Percentiles rank a stretch among this genome's conserved stretches.
Evolutionary conservation across 805 yeast species (phyloP).

Genomic region (Metschnikowia dekortorum): DNA sequence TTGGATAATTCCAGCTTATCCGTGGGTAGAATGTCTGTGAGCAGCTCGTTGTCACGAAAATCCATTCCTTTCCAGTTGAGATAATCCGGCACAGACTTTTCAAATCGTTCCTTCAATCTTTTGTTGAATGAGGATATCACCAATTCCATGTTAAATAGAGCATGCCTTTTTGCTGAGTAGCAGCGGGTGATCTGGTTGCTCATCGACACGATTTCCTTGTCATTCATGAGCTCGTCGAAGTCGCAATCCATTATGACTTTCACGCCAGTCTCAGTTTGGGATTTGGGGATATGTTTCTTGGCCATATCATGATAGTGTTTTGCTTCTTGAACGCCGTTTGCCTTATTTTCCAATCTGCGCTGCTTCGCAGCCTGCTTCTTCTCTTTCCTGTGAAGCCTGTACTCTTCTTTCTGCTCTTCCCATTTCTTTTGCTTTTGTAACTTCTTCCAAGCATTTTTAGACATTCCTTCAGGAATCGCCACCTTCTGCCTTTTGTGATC

Average conservation of each 20-base stretch:
- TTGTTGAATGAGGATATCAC: slow-evolving; percentile 63
- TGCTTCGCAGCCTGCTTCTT: slow-evolving; percentile 33
- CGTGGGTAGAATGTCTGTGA: slow-evolving; percentile 26
- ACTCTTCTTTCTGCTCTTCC: slow-evolving; percentile 63
- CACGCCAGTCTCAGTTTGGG: slow-evolving; percentile 48
- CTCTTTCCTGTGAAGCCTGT: slow-evolving; percentile 51
- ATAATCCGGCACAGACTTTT: slow-evolving; percentile 54
- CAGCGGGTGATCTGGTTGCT: slow-evolving; percentile 77
- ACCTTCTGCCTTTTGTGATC: slow-evolving; percentile 14
- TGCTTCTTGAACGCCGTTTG: slow-evolving; percentile 6
- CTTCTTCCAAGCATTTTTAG: slow-evolving; percentile 81
- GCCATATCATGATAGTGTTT: slow-evolving; percentile 22
- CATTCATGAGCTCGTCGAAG: slow-evolving; percentile 86
- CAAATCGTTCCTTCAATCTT: slow-evolving; percentile 63
- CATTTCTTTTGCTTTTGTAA: slow-evolving; percentile 53
- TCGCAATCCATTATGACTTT: slow-evolving; percentile 78
- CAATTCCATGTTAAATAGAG: slow-evolving; percentile 54
- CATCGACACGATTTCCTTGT: slow-evolving; percentile 63
- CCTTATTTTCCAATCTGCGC: slow-evolving; percentile 29
- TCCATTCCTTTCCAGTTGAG: slow-evolving; percentile 63
- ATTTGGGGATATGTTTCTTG: slow-evolving; percentile 32
- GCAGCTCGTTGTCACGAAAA: slow-evolving; percentile 37
- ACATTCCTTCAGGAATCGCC: slow-evolving; percentile 76
- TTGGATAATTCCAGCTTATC: slow-evolving; percentile 33
- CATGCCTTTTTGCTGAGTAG: slow-evolving; percentile 71